Base-by-base conservation (phyloP, 1,284 basidiomycete genomes). In the Sporisorium scitamineum region DNA sequence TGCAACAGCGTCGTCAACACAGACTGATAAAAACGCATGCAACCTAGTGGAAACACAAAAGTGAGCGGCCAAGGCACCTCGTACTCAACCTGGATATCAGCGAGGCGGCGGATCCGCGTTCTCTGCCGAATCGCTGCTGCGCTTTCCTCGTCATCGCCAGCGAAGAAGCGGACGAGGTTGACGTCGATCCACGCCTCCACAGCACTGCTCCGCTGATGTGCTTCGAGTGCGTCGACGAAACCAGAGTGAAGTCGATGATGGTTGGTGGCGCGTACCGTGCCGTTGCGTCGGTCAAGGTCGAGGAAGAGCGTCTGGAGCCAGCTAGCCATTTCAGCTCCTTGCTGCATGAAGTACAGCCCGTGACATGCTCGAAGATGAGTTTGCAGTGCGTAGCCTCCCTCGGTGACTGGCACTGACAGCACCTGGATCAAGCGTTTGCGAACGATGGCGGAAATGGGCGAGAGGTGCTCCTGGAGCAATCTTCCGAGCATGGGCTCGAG, bases 341-440 rank as follows among this genome's bases (percentile, higher is more conserved):
- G 61, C 53, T 64, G 60, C 76, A 75, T 76, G n/a, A 76, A 59
- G 37, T 52, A 72, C 13, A 78, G 64, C 26, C 73, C 73, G 26
- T 72, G 69, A 18, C 70, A 68, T 3, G 68, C 68, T 18, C 27
- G 24, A 9, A 78, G 59, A 37, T 78, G 76, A 0, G 50, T 24
- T 34, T 51, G 69, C 44, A 78, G 50, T 9, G 63, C 60, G 37
- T 63, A 76, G 11, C 76, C 76, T 18, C 68, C 68, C 24, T 72
- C 68, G 26, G 53, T 29, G 26, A 48, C 57, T 7, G 62, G 54
- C 32, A 58, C 54, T 0, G 56, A 61, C 10, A 78, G 65, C 5
- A 66, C 57, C n/a, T 67, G 62, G 48, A 64, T 61, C 47, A 78
- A 45, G 5, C 63, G 69, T 57, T 70, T 72, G 52, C 70, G 72